These are phyloP conservation scores for Epichloe scottii DNA, from an alignment of 2,329 filamentous ascomycete genomes.

Conservation along the genomic window DNA sequence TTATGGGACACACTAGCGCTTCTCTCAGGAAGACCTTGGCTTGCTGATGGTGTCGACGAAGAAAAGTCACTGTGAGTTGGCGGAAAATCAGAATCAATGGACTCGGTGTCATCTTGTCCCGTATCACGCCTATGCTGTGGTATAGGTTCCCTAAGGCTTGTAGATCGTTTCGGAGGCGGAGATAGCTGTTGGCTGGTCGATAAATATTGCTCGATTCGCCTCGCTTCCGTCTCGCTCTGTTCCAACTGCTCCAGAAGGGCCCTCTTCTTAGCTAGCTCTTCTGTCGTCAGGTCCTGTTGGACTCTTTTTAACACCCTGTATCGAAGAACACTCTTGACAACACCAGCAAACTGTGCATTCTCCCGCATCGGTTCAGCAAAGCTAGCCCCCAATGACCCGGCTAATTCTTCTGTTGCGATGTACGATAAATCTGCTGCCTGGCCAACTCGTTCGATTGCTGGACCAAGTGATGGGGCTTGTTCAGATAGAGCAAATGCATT, in stretches of 20 bases:
- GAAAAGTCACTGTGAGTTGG: constrained; percentile 65
- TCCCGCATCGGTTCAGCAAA: constrained; percentile 98
- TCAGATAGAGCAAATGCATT: constrained; percentile 96
- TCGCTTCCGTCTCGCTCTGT: constrained; percentile 82
- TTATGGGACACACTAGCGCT: constrained; percentile 45
- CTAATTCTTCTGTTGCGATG: constrained; percentile 86
- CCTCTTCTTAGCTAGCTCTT: constrained; percentile 82
- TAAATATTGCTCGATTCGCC: constrained; percentile 86
- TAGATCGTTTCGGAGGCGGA: constrained; percentile 54
- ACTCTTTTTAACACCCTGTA: constrained; percentile 90
- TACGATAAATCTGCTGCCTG: constrained; percentile 95
- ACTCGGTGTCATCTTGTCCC: constrained; percentile 65
- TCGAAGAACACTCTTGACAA: constrained; percentile 76
- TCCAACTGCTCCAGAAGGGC: constrained; percentile 77
- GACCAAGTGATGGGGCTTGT: constrained; percentile 73
- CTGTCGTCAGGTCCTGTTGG: constrained; percentile 93
- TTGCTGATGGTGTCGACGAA: constrained; percentile 55
- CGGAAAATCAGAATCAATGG: constrained; percentile 92
- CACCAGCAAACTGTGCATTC: constrained; percentile 90
- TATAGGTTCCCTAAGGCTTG: constrained; percentile 39
- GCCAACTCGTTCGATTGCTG: constrained; percentile 86
- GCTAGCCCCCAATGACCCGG: constrained; percentile 73
- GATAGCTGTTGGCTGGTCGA: constrained; percentile 54
- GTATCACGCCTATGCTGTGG: constrained; percentile 41
- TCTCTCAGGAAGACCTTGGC: constrained; percentile 55